Evolutionary conservation across 805 yeast genomes (phyloP).

Genomic region (Wickerhamomyces canadensis): DNA sequence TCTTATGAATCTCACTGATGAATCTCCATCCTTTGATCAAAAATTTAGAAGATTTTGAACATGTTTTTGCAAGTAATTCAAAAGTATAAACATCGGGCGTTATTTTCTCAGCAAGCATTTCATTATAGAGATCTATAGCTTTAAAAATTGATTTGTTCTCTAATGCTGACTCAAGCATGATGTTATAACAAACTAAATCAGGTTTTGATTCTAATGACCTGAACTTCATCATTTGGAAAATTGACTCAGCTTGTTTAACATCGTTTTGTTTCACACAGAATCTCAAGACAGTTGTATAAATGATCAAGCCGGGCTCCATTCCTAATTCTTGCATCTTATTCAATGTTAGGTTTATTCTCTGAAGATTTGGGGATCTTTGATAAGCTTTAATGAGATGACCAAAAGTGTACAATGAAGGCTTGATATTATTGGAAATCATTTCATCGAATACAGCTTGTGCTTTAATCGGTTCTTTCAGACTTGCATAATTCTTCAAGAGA

Average conservation of each 20-base stretch:
- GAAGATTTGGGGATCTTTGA: constrained; percentile 27
- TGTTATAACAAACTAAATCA: constrained; percentile 58
- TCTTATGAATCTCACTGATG: constrained; percentile 55
- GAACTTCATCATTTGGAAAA: constrained; percentile 85
- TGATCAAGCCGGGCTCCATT: constrained; percentile 36
- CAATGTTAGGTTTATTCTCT: constrained; percentile 16
- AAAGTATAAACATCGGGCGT: constrained; percentile 40
- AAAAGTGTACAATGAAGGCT: constrained; percentile 32
- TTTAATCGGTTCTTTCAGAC: constrained; percentile 19
- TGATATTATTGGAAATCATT: constrained; percentile 19
- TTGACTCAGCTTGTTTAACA: constrained; percentile 56
- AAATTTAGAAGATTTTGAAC: constrained; percentile 46
- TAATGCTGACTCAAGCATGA: constrained; percentile 63
- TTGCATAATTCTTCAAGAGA: constrained; percentile 32
- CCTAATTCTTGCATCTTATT: constrained; percentile 22
- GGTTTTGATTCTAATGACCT: constrained; percentile 63
- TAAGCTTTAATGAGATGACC: constrained; percentile 38
- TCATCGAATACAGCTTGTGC: constrained; percentile 30
- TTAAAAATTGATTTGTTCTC: constrained; percentile 60
- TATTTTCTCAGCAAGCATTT: constrained; percentile 41
- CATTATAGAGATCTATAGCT: constrained; percentile 72
- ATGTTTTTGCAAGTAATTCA: constrained; percentile 61
- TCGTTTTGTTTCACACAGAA: constrained; percentile 50
- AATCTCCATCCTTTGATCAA: constrained; percentile 69
- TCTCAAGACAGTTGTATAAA: constrained; percentile 55